Base-by-base conservation (phyloP, 305 asterid species). In the Fraxinus sp. region DNA sequence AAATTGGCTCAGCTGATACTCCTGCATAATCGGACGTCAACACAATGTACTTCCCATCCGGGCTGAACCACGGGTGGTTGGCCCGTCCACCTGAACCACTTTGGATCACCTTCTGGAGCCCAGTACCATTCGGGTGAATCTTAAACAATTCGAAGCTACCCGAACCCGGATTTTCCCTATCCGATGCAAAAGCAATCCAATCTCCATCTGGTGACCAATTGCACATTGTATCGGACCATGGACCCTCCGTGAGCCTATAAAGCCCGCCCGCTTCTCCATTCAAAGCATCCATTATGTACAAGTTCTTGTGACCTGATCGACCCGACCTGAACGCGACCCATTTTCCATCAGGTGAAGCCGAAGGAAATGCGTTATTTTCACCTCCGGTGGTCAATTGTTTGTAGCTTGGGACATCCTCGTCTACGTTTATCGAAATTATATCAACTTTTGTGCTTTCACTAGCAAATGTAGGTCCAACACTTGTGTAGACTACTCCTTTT, bases 41-140 rank as follows among this genome's bases (percentile, higher is more conserved):
- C 75, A 90, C 98, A 1, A 95, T 84, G 83, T 94, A 80, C 75
- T 91, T 85, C 57, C 97, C 89, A 80, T 95, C 95, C 0, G 97
- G 98, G 84, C 98, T 94, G 83, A 94, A 94, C 87, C 93, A 92
- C 3, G 98, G 97, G 88, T 95, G 98, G 90, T 94, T 95, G 3
- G 92, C 84, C 33, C 97, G 85, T 72, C 98, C 98, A n/a, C 93
- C 98, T 2, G 3, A 77, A 3, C 98, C 98, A 55, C 97, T 95
- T 41, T 90, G 93, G 84, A 92, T 79, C 90, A 95, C 86, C 83
- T 93, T 91, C 14, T 84, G 94, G 75, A 95, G 93, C 64, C 97
- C 97, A 0, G 97, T 91, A 0, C 98, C 97, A 22, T 95, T 91
- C 0, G 98, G 98, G 72, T 89, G 97, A 26, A 93, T 89, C 94